phyloP scores from a whole-genome alignment of 768 basidiomycete species.

The Lactarius psammicola region DNA sequence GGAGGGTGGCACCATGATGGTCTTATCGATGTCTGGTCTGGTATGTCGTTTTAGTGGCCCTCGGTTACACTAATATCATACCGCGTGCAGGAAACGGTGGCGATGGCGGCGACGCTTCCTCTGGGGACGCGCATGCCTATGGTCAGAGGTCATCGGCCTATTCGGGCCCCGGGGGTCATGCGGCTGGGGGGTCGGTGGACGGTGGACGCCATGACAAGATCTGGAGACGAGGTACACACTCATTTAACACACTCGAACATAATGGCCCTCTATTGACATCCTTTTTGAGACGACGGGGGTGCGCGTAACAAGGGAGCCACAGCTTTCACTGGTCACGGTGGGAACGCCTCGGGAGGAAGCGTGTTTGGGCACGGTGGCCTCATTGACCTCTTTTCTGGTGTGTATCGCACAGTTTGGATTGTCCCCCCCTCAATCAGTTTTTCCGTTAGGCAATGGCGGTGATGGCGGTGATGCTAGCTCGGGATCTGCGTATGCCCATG shows the following conservation, averaged over 20 bases:
- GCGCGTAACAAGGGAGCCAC: background rate
- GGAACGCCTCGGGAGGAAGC: slow-evolving; percentile 23
- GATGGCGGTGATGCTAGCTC: slow-evolving; percentile 33
- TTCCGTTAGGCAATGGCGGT: slow-evolving; percentile 19
- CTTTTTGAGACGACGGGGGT: background rate
- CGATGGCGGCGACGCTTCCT: slow-evolving; percentile 16
- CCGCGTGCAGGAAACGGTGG: slow-evolving; percentile 18
- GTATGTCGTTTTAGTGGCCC: background rate
- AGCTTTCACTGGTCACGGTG: slow-evolving; percentile 19
- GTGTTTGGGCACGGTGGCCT: slow-evolving; percentile 11
- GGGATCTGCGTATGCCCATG: slow-evolving; percentile 31
- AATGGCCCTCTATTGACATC: background rate
- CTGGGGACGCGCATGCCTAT: slow-evolving; percentile 16
- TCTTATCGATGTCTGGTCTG: slow-evolving; percentile 8
- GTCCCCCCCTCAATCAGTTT: background rate
- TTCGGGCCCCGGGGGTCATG: slow-evolving; percentile 16
- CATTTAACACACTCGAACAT: background rate
- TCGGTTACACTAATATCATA: background rate
- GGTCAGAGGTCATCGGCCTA: background rate
- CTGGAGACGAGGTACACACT: slow-evolving; percentile 5
- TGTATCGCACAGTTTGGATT: background rate
- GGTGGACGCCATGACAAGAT: background rate
- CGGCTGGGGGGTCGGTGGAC: slow-evolving; percentile 11
- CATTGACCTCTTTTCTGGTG: slow-evolving; percentile 23
- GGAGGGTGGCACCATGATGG: background rate